Evolutionary conservation across 129 eudicot genomes (phyloP).

Genomic region (Flaveria trinervia): DNA sequence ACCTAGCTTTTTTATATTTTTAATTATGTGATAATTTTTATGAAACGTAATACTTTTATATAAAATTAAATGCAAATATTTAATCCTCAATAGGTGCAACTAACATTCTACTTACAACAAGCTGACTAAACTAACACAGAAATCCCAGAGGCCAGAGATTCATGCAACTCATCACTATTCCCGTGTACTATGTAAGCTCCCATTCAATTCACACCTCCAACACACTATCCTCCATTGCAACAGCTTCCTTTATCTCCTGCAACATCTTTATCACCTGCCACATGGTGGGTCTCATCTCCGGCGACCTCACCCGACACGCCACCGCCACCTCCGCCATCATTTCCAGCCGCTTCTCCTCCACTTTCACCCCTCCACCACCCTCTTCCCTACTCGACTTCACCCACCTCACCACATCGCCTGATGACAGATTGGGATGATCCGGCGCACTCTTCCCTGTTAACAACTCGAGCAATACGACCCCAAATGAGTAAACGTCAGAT

Average conservation of each 20-base stretch:
- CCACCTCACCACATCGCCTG: slow-evolving; percentile 64
- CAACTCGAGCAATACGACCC: slow-evolving; percentile 69
- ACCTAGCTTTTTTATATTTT: too few species aligned
- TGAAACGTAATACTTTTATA: not conserved
- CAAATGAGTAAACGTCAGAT: slow-evolving; percentile 83
- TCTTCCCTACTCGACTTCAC: slow-evolving; percentile 61
- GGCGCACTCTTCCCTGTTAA: slow-evolving; percentile 60
- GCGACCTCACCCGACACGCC: slow-evolving; percentile 60
- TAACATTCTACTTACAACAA: not conserved
- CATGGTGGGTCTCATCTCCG: slow-evolving; percentile 88
- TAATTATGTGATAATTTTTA: too few species aligned
- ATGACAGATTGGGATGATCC: slow-evolving; percentile 56
- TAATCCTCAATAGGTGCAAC: not conserved
- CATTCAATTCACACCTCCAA: slow-evolving; percentile 26
- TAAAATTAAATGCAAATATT: not conserved
- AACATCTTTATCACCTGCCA: slow-evolving; percentile 90
- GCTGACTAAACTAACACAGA: not conserved
- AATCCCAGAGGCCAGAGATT: not conserved
- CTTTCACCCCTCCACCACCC: slow-evolving; percentile 40
- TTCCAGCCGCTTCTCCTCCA: slow-evolving; percentile 56
- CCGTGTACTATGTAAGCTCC: slow-evolving; percentile 6
- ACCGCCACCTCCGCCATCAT: slow-evolving; percentile 87
- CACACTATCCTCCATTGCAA: slow-evolving; percentile 44
- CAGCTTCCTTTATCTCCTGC: slow-evolving; percentile 78
- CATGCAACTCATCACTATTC: slow-evolving; percentile 3